Conservation (phyloP, 2,329 filamentous ascomycete species). For the Scorias spongiosa region DNA sequence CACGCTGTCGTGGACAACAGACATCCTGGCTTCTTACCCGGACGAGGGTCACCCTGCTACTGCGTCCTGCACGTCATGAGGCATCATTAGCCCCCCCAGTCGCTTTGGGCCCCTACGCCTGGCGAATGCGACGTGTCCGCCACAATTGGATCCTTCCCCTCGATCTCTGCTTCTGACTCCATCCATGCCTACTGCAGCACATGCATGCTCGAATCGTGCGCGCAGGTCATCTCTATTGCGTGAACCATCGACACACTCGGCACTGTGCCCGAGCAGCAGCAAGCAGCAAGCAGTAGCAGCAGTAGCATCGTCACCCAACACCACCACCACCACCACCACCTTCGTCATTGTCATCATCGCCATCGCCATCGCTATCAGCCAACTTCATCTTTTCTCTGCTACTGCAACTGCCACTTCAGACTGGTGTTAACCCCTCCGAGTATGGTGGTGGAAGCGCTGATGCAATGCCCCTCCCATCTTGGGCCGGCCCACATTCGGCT, state of each 20-base stretch:
- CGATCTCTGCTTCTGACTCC: not conserved
- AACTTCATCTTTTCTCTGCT: too few species aligned
- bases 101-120: not conserved
- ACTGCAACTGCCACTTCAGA: too few species aligned
- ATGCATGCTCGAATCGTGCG: not conserved
- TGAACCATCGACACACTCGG: not conserved
- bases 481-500: conserved; percentile 1
- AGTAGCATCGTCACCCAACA: too few species aligned
- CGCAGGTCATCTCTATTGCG: not conserved
- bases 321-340: too few species aligned
- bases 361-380: too few species aligned
- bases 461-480: too few species aligned
- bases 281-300: too few species aligned
- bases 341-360: too few species aligned
- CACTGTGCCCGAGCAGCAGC: not conserved
- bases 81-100: not conserved
- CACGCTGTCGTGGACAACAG: not conserved
- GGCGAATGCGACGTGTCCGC: not conserved
- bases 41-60: not conserved
- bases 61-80: not conserved
- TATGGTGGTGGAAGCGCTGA: too few species aligned
- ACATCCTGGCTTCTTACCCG: not conserved
- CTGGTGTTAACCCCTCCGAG: too few species aligned
- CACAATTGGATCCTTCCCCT: not conserved
- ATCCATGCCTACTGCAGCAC: not conserved